A percentile compares a stretch with the other conserved stretches of the same genome.
These are phyloP conservation scores for Lactarius tabidus DNA, from an alignment of 768 basidiomycete species.

Conservation along the genomic window DNA sequence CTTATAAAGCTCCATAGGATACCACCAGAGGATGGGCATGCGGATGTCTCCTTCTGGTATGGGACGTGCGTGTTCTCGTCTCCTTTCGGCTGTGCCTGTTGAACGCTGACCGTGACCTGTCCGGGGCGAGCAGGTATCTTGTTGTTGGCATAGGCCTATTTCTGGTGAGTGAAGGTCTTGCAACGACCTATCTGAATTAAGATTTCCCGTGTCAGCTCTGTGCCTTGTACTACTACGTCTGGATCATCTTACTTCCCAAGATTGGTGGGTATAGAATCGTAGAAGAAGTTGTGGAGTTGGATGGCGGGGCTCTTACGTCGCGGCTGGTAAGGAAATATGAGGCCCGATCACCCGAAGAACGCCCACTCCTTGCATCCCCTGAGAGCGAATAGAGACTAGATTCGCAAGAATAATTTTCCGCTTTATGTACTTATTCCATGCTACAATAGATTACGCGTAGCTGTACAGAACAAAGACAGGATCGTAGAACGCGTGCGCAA, in stretches of 20 bases:
- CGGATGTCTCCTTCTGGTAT: conserved; percentile 34
- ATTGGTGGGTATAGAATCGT: conserved; percentile 44
- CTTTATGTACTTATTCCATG: no score
- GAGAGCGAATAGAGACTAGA: conserved; percentile 4
- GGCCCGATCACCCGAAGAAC: not conserved
- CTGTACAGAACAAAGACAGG: not conserved
- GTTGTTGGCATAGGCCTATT: conserved; percentile 32
- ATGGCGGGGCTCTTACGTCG: conserved; percentile 21
- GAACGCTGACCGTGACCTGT: conserved; percentile 3
- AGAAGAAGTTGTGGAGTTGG: conserved; percentile 34
- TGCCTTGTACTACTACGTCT: conserved; percentile 35
- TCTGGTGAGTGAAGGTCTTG: conserved; percentile 23
- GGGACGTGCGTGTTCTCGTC: conserved; percentile 25
- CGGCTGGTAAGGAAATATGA: conserved; percentile 21
- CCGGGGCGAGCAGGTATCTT: conserved; percentile 27
- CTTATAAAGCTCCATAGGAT: conserved; percentile 23
- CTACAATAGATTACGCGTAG: not conserved
- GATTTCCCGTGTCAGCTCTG: conserved; percentile 18
- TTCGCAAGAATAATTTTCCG: not conserved
- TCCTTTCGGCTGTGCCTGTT: not conserved
- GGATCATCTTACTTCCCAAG: conserved; percentile 43
- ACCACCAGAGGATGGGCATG: conserved; percentile 30
- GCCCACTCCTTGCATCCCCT: conserved; percentile 25
- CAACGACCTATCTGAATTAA: not conserved
- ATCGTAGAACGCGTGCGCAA: not conserved